Conservation (phyloP, 345 rosid species). For the Cardiospermum halicacabum region DNA sequence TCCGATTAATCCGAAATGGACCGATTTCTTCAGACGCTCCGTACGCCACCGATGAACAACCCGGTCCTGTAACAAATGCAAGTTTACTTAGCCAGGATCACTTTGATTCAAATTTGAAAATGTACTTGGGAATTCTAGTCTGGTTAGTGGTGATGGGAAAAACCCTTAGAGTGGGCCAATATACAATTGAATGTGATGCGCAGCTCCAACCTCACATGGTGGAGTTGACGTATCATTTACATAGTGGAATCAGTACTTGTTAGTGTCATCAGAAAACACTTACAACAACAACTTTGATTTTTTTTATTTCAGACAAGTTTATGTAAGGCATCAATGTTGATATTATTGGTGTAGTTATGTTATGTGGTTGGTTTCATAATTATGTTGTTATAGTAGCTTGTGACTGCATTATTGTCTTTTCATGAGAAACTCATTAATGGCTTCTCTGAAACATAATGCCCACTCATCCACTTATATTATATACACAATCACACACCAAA, state of each 20-base stretch:
- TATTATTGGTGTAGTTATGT: constrained; percentile 4
- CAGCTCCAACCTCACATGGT: constrained; percentile 1
- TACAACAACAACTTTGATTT: too few species aligned
- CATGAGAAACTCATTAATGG: background rate
- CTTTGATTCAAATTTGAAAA: too few species aligned
- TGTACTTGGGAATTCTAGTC: background rate
- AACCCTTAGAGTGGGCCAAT: background rate
- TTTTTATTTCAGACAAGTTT: background rate
- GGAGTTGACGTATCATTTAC: background rate
- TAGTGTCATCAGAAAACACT: background rate
- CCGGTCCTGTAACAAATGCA: constrained; percentile 97
- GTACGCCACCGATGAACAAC: constrained; percentile 92
- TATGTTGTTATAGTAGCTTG: background rate
- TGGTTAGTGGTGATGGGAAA: background rate
- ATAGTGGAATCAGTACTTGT: constrained; percentile 1
- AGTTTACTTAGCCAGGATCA: too few species aligned
- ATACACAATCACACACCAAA: background rate
- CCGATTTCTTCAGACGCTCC: constrained; percentile 99
- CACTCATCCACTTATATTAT: background rate
- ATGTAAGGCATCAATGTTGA: background rate
- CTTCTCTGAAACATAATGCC: constrained; percentile 7
- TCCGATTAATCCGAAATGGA: constrained; percentile 72
- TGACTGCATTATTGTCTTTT: background rate
- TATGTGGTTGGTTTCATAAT: constrained; percentile 11
- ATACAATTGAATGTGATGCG: background rate